Conservation (phyloP, 2,329 filamentous ascomycete genomes). For the Sclerotiophoma versabilis region DNA sequence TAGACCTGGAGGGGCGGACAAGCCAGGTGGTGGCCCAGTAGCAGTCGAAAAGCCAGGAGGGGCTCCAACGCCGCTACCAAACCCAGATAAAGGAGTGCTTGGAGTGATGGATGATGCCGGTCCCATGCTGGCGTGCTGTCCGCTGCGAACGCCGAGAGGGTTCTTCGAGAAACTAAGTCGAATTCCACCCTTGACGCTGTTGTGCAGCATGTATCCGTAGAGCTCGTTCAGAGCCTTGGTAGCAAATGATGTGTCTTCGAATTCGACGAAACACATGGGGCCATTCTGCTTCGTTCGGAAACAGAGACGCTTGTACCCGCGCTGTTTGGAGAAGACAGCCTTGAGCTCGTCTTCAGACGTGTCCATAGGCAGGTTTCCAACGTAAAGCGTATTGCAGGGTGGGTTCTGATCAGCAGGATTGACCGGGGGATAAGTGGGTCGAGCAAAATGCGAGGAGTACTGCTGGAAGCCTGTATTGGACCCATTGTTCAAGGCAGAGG, state of each 20-base stretch:
- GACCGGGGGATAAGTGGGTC: slow-evolving; percentile 78
- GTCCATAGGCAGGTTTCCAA: slow-evolving; percentile 93
- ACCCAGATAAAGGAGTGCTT: slow-evolving; percentile 62
- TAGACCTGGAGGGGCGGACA: slow-evolving; percentile 77
- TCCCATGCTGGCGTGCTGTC: slow-evolving; percentile 66
- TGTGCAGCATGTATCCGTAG: slow-evolving; percentile 85
- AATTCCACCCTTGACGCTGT: slow-evolving; percentile 93
- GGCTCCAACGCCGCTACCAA: slow-evolving; percentile 63
- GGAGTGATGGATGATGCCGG: slow-evolving; percentile 59
- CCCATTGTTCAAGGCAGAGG: slow-evolving; percentile 59
- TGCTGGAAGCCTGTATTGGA: slow-evolving; percentile 62
- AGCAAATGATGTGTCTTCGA: slow-evolving; percentile 90
- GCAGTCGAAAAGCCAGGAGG: slow-evolving; percentile 68
- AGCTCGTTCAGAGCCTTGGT: slow-evolving; percentile 90
- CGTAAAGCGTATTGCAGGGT: slow-evolving; percentile 96
- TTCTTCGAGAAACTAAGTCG: slow-evolving; percentile 98
- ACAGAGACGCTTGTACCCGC: slow-evolving; percentile 93
- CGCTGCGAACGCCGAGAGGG: slow-evolving; percentile 86
- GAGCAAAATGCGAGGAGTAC: slow-evolving; percentile 64
- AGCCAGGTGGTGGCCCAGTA: slow-evolving; percentile 81
- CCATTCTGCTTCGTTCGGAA: slow-evolving; percentile 95
- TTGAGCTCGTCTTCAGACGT: slow-evolving; percentile 96
- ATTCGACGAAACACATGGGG: slow-evolving; percentile 99
- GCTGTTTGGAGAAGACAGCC: slow-evolving; percentile 87
- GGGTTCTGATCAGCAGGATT: slow-evolving; percentile 97